Evolutionary conservation across 73 alveolate species (phyloP).

Genomic region (Tetrahymena thermophila): DNA sequence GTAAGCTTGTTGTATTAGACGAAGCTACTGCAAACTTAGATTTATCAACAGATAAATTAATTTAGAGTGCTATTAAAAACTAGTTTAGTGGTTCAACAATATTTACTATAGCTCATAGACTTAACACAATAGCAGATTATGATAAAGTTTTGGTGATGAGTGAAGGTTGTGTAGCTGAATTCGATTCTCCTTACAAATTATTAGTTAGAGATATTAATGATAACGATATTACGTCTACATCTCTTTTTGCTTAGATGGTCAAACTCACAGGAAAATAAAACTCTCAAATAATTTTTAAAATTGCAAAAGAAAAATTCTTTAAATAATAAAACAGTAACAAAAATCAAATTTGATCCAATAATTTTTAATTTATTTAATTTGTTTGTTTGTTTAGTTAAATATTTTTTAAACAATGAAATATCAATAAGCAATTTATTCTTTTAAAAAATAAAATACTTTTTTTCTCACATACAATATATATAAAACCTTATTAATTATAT

Average conservation of each 20-base stretch:
- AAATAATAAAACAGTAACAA: no score
- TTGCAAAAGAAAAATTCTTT: background rate
- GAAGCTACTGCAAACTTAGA: conserved; percentile 86
- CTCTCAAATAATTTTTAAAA: background rate
- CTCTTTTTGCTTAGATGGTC: background rate
- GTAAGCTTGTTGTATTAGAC: conserved; percentile 81
- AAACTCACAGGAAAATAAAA: background rate
- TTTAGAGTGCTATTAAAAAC: conserved; percentile 31
- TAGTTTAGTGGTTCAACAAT: conserved; percentile 43
- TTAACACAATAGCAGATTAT: conserved; percentile 41
- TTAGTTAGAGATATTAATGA: background rate
- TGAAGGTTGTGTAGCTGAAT: conserved; percentile 23
- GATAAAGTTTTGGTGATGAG: conserved; percentile 32
- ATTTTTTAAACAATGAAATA: no score
- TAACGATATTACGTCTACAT: background rate
- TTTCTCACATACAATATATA: no score
- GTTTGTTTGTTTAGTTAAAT: no score
- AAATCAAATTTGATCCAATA: background rate
- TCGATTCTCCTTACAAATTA: conserved; percentile 12
- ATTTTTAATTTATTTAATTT: no score
- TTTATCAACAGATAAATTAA: conserved; percentile 46
- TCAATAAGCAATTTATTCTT: no score
- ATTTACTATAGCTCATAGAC: conserved; percentile 56
- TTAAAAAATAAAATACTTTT: no score
- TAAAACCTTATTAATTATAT: no score